Evolutionary conservation across 2,329 filamentous ascomycete species (phyloP).

Genomic region (Ophiostoma quercus): DNA sequence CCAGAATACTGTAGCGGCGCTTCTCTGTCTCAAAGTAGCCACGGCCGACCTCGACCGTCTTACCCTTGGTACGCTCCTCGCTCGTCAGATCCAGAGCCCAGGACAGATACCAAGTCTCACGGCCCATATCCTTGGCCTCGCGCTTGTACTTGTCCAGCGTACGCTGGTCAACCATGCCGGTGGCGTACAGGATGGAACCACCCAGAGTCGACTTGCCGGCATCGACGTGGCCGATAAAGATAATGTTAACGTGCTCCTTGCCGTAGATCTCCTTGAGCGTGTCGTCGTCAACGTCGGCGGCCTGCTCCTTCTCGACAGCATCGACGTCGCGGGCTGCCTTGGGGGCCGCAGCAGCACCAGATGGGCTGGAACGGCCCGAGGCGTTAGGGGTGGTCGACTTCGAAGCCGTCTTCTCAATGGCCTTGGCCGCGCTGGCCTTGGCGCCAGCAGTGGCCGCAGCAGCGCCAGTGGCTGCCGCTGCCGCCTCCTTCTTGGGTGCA

Average conservation of each 20-base stretch:
- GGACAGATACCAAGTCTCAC: slow-evolving; percentile 97
- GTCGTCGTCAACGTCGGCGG: slow-evolving; percentile 62
- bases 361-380: slow-evolving; percentile 78
- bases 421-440: slow-evolving; percentile 82
- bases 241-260: slow-evolving; percentile 89
- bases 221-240: slow-evolving; percentile 95
- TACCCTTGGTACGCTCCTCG: slow-evolving; percentile 92
- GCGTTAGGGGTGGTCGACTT: slow-evolving; percentile 71
- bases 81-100: slow-evolving; percentile 97
- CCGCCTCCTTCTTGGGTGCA: slow-evolving; percentile 20
- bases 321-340: slow-evolving; percentile 65
- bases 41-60: slow-evolving; percentile 94
- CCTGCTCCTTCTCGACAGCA: slow-evolving; percentile 76
- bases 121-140: slow-evolving; percentile 91
- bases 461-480: slow-evolving; percentile 19
- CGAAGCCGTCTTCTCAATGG: slow-evolving; percentile 85
- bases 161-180: slow-evolving; percentile 98
- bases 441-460: slow-evolving; percentile 57
- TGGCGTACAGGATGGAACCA: slow-evolving; percentile 85
- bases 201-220: slow-evolving; percentile 96
- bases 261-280: slow-evolving; percentile 94
- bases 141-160: slow-evolving; percentile 98
- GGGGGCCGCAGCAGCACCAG: slow-evolving; percentile 45
- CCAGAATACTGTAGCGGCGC: slow-evolving; percentile 90
- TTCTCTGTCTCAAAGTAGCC: slow-evolving; percentile 97